Conservation (phyloP, 306 rosid genomes). For the Casuarina cunninghamiana region DNA sequence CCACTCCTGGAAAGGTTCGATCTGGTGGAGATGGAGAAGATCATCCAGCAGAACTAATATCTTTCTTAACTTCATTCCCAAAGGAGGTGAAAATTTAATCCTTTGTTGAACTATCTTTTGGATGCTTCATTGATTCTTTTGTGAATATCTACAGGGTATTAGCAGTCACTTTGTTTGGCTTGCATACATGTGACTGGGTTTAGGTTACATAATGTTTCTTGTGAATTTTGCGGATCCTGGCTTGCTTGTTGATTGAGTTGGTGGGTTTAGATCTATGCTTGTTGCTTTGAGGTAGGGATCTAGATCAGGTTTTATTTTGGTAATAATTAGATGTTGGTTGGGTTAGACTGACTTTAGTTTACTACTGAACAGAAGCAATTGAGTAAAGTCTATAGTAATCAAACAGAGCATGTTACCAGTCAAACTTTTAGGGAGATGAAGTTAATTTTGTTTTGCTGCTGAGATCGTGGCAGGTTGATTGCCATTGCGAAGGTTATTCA, state of each 20-base stretch:
- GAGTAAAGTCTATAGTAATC: too few species aligned
- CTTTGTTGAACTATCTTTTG: constrained; percentile 20
- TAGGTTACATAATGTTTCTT: not conserved
- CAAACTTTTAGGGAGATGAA: too few species aligned
- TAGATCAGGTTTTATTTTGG: not conserved
- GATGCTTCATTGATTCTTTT: constrained; percentile 2
- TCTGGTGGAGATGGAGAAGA: constrained; percentile 96
- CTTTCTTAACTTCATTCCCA: constrained; percentile 65
- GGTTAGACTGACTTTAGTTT: not conserved
- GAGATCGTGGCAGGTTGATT: too few species aligned
- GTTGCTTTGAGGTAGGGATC: not conserved
- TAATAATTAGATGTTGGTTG: not conserved
- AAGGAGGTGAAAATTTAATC: constrained; percentile 56
- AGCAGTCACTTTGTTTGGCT: not conserved
- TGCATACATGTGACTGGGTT: not conserved
- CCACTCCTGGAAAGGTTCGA: constrained; percentile 87
- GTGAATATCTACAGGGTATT: constrained; percentile 1
- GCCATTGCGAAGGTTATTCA: too few species aligned
- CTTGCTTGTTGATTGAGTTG: constrained; percentile 4
- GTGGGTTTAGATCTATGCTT: not conserved
- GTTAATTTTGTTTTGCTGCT: too few species aligned
- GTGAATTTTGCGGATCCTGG: not conserved
- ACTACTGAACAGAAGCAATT: too few species aligned
- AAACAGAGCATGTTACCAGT: too few species aligned
- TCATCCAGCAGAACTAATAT: constrained; percentile 89